Evolutionary conservation across 78 protist species (phyloP), one percentile per base, ranked within the genome.

Genomic region (Polysphondylium violaceum): DNA sequence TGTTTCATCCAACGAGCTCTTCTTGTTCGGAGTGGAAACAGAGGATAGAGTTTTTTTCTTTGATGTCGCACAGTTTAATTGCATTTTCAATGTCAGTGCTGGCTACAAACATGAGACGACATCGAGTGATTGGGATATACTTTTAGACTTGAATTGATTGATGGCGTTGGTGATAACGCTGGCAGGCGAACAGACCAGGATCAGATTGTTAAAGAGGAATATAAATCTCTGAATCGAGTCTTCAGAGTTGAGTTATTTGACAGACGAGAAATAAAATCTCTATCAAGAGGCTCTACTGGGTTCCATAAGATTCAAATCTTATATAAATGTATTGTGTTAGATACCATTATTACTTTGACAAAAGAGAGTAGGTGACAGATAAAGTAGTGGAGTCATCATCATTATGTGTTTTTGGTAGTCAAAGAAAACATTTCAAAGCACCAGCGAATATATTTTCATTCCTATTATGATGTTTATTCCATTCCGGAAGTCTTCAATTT

Each of bases 31-130:
- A 51, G 7, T 50, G 43, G 58, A 78, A 78, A 36, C 88, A 78
- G 3, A 78, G 65, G 38, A 78, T 78, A 65, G 35, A 65, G 21
- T 41, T 47, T 21, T 78, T 40, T 23, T 63, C 74, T 38, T 65
- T 78, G 2, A 27, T 59, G 51, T 78, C 25, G 19, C 41, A 40
- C 14, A 78, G n/a, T 65, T 78, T 76, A 8, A 78, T 14, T n/a
- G 88, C 88, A 65, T n/a, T 65, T 78, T 78, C 88, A 47, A 76
- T 47, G 36, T 78, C 88, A 7, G 76, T 78, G 38, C 65, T 76
- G 17, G 73, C n/a, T 38, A 78, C 88, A 68, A 65, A 78, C 61
- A 78, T 63, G n/a, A 78, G 29, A 51, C 88, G 43, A 25, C 76
- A 58, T 31, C 17, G 35, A 25, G 75, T 25, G 17, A 78, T 78